Conservation (phyloP, 148 eudicot genomes). For the Camellia granthamiana region DNA sequence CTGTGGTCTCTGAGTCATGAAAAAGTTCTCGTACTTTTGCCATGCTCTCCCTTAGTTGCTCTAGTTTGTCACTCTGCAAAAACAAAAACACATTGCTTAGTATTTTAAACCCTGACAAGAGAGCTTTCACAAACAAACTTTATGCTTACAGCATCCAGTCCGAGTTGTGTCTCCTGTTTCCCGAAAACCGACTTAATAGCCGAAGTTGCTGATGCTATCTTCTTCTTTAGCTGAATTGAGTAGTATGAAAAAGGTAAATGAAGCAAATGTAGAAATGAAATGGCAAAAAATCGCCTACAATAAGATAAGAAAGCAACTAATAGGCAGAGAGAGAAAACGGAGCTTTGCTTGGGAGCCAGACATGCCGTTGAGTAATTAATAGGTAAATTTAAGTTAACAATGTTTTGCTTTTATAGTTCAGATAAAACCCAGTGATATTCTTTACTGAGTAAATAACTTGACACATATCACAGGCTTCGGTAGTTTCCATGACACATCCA, state of each 20-base stretch:
- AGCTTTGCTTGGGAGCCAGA: background rate
- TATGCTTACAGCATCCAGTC: conserved; percentile 55
- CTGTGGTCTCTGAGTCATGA: conserved; percentile 74
- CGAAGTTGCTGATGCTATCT: conserved; percentile 75
- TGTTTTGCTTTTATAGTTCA: background rate
- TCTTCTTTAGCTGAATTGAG: conserved; percentile 64
- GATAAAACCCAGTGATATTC: background rate
- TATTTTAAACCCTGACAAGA: background rate
- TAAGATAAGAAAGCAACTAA: background rate
- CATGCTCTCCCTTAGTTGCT: conserved; percentile 65
- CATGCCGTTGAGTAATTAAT: background rate
- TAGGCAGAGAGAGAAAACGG: background rate
- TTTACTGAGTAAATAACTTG: background rate
- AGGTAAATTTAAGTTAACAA: no score
- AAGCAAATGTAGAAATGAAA: background rate
- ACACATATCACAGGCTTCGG: background rate
- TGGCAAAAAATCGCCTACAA: background rate
- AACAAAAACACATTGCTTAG: conserved; percentile 9
- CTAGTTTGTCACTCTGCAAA: conserved; percentile 31
- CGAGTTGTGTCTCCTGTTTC: conserved; percentile 36
- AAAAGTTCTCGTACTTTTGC: conserved; percentile 76
- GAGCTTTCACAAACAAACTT: background rate
- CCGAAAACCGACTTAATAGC: conserved; percentile 85
- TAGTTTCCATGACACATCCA: background rate
- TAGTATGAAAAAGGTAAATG: background rate